Percentiles rank a stretch among this genome's conserved stretches.
Conservation (phyloP, 1,284 basidiomycete genomes). For the Trichosporon coremiiforme region DNA sequence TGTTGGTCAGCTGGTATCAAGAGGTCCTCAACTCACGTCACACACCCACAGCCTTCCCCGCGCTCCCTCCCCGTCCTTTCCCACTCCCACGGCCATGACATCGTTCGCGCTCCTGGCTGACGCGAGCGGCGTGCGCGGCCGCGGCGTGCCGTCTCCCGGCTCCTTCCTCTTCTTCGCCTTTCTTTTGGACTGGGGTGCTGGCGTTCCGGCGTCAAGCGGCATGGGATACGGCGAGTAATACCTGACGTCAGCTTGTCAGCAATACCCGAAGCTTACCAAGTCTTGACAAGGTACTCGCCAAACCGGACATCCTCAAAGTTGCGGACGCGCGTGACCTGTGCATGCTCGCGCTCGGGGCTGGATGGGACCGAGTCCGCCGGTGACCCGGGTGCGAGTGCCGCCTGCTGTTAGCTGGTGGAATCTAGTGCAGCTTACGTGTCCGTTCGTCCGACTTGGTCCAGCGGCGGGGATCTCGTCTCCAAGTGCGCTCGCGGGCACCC, state of each 20-base stretch:
- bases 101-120: slow-evolving; percentile 64
- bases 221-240: slow-evolving; percentile 87
- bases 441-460: slow-evolving; percentile 21
- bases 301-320: slow-evolving; percentile 57
- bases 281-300: slow-evolving; percentile 52
- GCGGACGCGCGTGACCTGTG: slow-evolving; percentile 47
- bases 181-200: slow-evolving; percentile 7
- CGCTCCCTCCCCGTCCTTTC: slow-evolving; percentile 58
- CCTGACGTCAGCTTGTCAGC: slow-evolving; percentile 58
- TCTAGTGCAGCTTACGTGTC: neutral
- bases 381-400: slow-evolving; percentile 6
- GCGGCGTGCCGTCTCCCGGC: neutral
- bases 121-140: neutral
- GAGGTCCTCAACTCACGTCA: slow-evolving; percentile 43
- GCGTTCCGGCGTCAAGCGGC: slow-evolving; percentile 36
- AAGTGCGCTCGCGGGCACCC: slow-evolving; percentile 61
- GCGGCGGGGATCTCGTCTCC: slow-evolving; percentile 32
- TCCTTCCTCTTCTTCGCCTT: slow-evolving; percentile 28
- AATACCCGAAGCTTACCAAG: slow-evolving; percentile 44
- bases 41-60: slow-evolving; percentile 55
- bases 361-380: slow-evolving; percentile 26
- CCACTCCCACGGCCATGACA: slow-evolving; percentile 66
- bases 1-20: slow-evolving; percentile 29
- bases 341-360: slow-evolving; percentile 50
- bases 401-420: neutral